Base-by-base conservation (phyloP, 2,329 filamentous ascomycete genomes). In the Ophiostoma sp. region DNA sequence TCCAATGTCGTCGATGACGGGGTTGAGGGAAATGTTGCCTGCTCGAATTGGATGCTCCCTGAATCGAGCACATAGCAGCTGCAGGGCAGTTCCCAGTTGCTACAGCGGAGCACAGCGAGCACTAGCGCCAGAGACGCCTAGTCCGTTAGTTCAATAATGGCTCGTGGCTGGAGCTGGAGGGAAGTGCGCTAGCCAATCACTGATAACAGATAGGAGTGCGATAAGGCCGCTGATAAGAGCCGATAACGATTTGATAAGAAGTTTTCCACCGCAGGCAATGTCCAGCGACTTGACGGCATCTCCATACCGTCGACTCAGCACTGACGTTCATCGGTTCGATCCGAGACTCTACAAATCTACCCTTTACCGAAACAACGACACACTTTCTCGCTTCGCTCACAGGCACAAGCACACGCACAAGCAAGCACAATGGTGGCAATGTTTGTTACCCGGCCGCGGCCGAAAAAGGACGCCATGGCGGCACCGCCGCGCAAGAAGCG, bases 401-500 rank as follows among this genome's bases (percentile, higher is more conserved):
- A 20, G 35, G 23, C 11, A 35, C 31, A 35, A 57, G 10, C 27
- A 31, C 27, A 31, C 10, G 23, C 27, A 4, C 13, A 27, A 13
- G 17, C 10, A 27, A 7, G 8, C 65, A 41, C 2, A 23, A 67
- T 67, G 65, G 65, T 48, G 35, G 36, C 65, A 10, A 74, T 74
- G 74, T 88, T 90, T 64, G 83, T 73, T 75, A 84, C 84, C 54
- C 83, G 83, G 75, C 88, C 88, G 8, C 82, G 87, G 73, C 80
- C 82, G 4, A 89, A 88, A 76, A 88, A 87, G 77, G 80, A 79
- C 66, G 72, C 80, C 15, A 84, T 91, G 69, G 17, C 36, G 35
- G 68, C 67, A 8, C 84, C 85, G 20, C 85, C 86, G 0, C 83
- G 84, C 15, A 82, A 81, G 80, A 90, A 88, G 76, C 84, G 90